Evolutionary conservation across 306 rosid genomes (phyloP), one percentile per base, ranked within the genome.

Genomic region (Gastrolobium villosum): DNA sequence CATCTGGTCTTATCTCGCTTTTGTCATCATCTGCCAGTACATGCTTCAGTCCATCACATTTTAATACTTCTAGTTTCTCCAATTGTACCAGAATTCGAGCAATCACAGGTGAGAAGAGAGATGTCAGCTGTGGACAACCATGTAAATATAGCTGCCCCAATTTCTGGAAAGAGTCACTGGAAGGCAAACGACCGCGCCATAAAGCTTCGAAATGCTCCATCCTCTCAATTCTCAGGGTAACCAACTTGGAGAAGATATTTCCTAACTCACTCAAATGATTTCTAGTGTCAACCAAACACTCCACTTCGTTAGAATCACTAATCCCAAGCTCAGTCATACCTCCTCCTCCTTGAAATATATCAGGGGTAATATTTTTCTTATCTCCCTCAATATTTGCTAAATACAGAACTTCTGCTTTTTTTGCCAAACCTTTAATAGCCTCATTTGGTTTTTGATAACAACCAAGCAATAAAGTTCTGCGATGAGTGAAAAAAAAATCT

Each of bases 241-340:
- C 57, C 61, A 83, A 74, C 36, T 61, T 54, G 36, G 75, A 53
- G 65, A 83, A 68, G 8, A 60, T 7, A 36, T 34, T 5, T 75
- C 31, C 73, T 2, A 4, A 83, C 5, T 31, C 3, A 0, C 32
- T 20, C 49, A 1, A 41, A 65, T 26, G 10, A 37, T 7, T 5
- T 3, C 50, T 7, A 11, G 14, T 71, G 6, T 40, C 8, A 41
- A 41, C 59, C 9, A 82, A 31, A 32, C 44, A 72, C 5, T 77
- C 34, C 5, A 77, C 77, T 3, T 37, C 10, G n/a, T 7, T 0
- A 26, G 13, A 62, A 32, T 9, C 0, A 1, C n/a, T 0, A n/a
- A 71, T 11, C 1, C 26, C 26, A 3, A 20, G 46, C 10, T 65
- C 49, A n/a, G 6, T 5, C 75, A 54, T 63, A 3, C 57, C 53